Conservation (phyloP, 257 asterid species). For the Ocimum tenuiflorum region DNA sequence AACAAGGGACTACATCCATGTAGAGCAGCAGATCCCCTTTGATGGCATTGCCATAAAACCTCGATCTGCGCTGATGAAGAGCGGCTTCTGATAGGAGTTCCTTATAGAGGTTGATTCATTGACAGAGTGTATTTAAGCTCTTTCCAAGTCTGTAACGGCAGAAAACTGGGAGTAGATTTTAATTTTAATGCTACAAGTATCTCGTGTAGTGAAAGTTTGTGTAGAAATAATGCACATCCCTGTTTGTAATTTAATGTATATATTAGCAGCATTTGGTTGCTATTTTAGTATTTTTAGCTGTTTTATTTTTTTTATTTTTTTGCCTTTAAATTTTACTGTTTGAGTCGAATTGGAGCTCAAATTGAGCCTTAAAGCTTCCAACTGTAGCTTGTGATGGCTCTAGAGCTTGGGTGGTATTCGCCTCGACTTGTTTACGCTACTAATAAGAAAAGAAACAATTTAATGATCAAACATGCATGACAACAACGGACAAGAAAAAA, state of each 20-base stretch:
- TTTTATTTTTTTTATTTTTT: too few species aligned
- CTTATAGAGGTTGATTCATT: neutral
- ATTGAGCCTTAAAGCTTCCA: too few species aligned
- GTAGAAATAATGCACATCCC: slow-evolving; percentile 16
- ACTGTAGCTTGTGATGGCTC: too few species aligned
- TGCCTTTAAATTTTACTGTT: too few species aligned
- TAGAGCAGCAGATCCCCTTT: slow-evolving; percentile 39
- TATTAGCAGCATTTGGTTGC: neutral
- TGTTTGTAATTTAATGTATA: slow-evolving; percentile 18
- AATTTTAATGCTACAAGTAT: neutral
- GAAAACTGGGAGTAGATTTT: neutral
- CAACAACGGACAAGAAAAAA: too few species aligned
- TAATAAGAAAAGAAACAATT: too few species aligned
- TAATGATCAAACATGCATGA: too few species aligned
- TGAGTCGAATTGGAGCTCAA: too few species aligned
- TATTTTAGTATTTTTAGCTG: neutral
- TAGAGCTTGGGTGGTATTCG: too few species aligned
- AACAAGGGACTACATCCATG: slow-evolving; percentile 49
- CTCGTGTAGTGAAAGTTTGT: neutral
- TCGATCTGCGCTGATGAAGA: slow-evolving; percentile 36
- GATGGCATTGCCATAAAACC: slow-evolving; percentile 35
- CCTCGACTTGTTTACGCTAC: too few species aligned
- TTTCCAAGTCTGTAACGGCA: too few species aligned
- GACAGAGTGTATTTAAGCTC: neutral
- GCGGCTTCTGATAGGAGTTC: slow-evolving; percentile 19